A percentile compares a stretch with the other conserved stretches of the same genome.
Evolutionary conservation across 768 basidiomycete genomes (phyloP).

Genomic region (Baorangia bicolor): DNA sequence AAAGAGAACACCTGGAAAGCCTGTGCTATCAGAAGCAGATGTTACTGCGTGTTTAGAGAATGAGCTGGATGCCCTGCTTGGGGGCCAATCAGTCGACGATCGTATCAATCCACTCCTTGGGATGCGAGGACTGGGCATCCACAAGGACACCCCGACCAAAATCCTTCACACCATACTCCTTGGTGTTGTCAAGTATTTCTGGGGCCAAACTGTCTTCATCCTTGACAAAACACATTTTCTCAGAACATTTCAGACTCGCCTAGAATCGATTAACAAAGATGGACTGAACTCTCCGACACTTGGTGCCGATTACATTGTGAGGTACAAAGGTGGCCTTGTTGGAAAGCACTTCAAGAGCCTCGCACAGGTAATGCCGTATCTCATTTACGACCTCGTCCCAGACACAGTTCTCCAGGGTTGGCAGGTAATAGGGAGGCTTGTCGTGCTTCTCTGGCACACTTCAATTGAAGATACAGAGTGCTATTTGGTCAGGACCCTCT

Average conservation of each 20-base stretch:
- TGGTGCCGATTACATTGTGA: slow-evolving; percentile 32
- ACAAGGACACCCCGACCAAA: slow-evolving; percentile 33
- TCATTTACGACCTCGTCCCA: slow-evolving; percentile 33
- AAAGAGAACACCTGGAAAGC: not conserved
- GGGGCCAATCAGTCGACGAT: slow-evolving; percentile 3
- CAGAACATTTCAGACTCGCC: slow-evolving; percentile 18
- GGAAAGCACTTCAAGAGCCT: slow-evolving; percentile 35
- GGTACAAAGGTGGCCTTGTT: slow-evolving; percentile 31
- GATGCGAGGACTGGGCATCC: slow-evolving; percentile 28
- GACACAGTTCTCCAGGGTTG: slow-evolving; percentile 25
- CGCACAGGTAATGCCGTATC: slow-evolving; percentile 29
- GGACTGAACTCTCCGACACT: slow-evolving; percentile 29
- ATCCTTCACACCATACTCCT: slow-evolving; percentile 36
- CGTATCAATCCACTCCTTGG: slow-evolving; percentile 14
- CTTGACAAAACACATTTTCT: slow-evolving; percentile 25
- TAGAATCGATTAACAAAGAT: slow-evolving; percentile 22
- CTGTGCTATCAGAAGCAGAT: not conserved
- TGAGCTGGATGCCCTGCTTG: slow-evolving; percentile 2
- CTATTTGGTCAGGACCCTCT: slow-evolving; percentile 34
- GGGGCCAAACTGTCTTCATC: slow-evolving; percentile 20
- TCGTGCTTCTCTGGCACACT: slow-evolving; percentile 41
- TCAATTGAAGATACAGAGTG: slow-evolving; percentile 37
- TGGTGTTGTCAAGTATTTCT: slow-evolving; percentile 37
- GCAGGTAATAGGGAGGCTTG: slow-evolving; percentile 34
- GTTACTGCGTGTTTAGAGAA: not conserved